A percentile compares a stretch with the other conserved stretches of the same genome.
Evolutionary conservation across 1,284 basidiomycete genomes (phyloP).

Genomic region (Trichosporon ovoides): DNA sequence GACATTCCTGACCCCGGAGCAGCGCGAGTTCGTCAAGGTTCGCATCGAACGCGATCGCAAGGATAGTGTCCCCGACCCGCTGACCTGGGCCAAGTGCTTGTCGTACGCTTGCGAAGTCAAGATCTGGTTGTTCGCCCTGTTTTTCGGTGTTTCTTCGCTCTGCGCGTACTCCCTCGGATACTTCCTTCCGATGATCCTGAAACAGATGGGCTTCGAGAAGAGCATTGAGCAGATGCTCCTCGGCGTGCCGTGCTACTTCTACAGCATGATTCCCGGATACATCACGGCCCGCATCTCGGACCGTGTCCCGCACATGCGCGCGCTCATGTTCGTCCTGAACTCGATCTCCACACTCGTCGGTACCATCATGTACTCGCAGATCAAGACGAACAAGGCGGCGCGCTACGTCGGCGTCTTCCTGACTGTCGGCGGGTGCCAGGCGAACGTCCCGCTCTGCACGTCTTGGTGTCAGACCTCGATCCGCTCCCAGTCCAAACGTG

Average conservation of each 20-base stretch:
- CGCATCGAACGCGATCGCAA: constrained; percentile 50
- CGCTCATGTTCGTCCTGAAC: constrained; percentile 10
- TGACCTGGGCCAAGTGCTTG: constrained; percentile 40
- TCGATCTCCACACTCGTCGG: constrained; percentile 2
- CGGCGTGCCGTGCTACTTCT: constrained; percentile 46
- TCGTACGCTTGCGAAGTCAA: constrained; percentile 45
- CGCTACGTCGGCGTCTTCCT: constrained; percentile 49
- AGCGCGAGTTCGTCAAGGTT: constrained; percentile 44
- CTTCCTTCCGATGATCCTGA: constrained; percentile 49
- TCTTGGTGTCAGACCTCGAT: constrained; percentile 49
- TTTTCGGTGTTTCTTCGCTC: constrained; percentile 35
- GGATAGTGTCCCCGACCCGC: constrained; percentile 47
- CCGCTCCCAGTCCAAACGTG: constrained; percentile 46
- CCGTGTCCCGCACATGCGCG: constrained; percentile 19
- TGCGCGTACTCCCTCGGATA: constrained; percentile 24
- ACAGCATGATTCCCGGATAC: constrained; percentile 41
- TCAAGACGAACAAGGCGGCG: constrained; percentile 27
- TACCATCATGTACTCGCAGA: constrained; percentile 13
- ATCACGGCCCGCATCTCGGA: constrained; percentile 44
- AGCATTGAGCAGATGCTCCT: constrained; percentile 36
- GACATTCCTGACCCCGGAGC: constrained; percentile 47
- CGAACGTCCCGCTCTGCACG: constrained; percentile 38
- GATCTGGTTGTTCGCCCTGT: constrained; percentile 49
- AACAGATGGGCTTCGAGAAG: constrained; percentile 15
- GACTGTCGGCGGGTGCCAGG: constrained; percentile 41